Conservation (phyloP, 208 protist genomes). For the Plasmodiophora brassicae region DNA sequence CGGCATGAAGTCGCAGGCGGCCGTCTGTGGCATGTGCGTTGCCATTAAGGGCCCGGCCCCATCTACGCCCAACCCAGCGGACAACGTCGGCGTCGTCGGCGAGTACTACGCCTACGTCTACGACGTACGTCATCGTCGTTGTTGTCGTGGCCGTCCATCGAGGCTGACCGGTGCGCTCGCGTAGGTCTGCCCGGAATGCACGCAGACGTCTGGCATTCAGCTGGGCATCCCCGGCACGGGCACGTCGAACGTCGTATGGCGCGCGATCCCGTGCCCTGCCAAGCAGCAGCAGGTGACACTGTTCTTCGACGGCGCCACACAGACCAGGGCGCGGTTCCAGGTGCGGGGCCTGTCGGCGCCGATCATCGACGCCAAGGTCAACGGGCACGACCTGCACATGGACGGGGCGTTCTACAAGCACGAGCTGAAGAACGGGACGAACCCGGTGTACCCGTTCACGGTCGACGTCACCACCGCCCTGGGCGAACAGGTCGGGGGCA, state of each 20-base stretch:
- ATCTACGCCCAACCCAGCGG: background rate
- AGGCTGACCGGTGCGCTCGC: background rate
- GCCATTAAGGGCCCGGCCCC: background rate
- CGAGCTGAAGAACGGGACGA: no score
- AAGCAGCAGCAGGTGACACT: background rate
- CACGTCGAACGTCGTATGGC: background rate
- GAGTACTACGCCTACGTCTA: conserved; percentile 27
- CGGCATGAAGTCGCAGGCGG: background rate
- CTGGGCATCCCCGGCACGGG: background rate
- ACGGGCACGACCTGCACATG: background rate
- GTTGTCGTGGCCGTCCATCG: no score
- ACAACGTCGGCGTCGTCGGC: conserved; percentile 5
- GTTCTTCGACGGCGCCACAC: background rate
- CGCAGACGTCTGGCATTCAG: background rate
- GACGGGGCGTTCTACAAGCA: background rate
- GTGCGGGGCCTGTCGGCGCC: conserved; percentile 8
- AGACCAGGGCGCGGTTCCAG: background rate
- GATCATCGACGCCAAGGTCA: background rate
- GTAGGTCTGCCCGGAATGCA: background rate
- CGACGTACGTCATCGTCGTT: background rate
- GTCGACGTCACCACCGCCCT: background rate
- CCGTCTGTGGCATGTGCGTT: conserved; percentile 11
- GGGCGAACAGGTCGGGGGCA: background rate
- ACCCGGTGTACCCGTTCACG: background rate
- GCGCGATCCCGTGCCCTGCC: background rate